A percentile compares a stretch with the other conserved stretches of the same genome.
These are phyloP conservation scores for Yarrowia divulgata DNA, from an alignment of 805 yeast genomes.

Conservation along the genomic window DNA sequence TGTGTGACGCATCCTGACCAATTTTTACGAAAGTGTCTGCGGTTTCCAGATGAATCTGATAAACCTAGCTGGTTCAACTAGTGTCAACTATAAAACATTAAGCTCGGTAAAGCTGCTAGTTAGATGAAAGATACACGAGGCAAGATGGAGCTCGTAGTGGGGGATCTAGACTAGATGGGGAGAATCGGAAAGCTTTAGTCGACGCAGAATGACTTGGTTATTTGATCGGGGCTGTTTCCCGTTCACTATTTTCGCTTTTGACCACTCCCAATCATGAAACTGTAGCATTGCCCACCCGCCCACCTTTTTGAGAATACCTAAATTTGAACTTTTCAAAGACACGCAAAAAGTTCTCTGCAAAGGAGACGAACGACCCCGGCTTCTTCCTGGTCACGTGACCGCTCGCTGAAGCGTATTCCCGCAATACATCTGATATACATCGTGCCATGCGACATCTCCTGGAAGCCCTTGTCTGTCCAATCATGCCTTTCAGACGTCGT, in stretches of 20 bases:
- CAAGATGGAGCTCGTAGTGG: not conserved
- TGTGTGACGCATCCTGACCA: constrained; percentile 16
- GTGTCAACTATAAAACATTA: not conserved
- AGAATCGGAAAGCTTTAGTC: not conserved
- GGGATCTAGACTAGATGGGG: not conserved
- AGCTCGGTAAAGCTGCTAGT: not conserved
- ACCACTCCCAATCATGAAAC: not conserved
- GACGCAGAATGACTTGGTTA: no score
- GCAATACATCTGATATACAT: no score
- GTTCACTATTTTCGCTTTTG: no score
- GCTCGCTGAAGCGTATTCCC: not conserved
- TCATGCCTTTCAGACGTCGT: not conserved
- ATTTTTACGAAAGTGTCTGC: not conserved
- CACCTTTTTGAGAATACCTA: not conserved
- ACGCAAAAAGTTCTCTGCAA: not conserved
- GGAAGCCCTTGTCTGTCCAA: not conserved
- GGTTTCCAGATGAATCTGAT: constrained; percentile 11
- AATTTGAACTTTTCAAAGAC: constrained; percentile 1
- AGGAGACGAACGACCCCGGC: not conserved
- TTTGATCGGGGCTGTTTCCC: not conserved
- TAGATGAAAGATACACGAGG: not conserved
- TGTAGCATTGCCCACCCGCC: constrained; percentile 9
- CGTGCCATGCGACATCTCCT: not conserved
- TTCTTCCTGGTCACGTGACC: not conserved
- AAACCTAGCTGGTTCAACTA: not conserved